These are phyloP conservation scores for Cryphonectria radicalis DNA, from an alignment of 2,329 filamentous ascomycete genomes.

Conservation along the genomic window DNA sequence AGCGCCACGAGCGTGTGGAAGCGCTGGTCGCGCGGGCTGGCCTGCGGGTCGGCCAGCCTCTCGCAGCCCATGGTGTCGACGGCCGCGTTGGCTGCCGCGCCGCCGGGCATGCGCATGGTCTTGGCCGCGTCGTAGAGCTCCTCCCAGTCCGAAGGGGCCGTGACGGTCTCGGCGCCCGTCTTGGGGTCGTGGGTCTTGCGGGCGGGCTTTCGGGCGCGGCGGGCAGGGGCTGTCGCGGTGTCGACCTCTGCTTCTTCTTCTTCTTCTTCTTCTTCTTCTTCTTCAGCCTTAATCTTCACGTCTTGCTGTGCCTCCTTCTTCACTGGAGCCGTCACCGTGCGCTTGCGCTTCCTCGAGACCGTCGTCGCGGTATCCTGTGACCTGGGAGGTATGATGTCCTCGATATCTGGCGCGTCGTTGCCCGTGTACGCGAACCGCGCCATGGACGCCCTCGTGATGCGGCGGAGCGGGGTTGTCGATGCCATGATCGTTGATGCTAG, in stretches of 20 bases:
- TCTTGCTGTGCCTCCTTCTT: background rate
- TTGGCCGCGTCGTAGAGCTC: slow-evolving; percentile 77
- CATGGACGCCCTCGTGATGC: slow-evolving; percentile 55
- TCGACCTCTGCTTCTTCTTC: background rate
- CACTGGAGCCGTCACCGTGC: background rate
- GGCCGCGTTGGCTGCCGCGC: slow-evolving; percentile 70
- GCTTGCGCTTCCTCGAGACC: slow-evolving; percentile 8
- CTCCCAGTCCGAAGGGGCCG: slow-evolving; percentile 82
- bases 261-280: background rate
- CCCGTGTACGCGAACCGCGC: slow-evolving; percentile 50
- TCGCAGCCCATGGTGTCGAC: slow-evolving; percentile 99
- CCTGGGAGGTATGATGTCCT: slow-evolving; percentile 38
- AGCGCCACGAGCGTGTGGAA: slow-evolving; percentile 87
- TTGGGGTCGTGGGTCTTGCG: slow-evolving; percentile 37
- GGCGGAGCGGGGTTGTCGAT: slow-evolving; percentile 40
- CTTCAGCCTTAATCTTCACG: slow-evolving; percentile 19
- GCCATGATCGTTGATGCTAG: slow-evolving; percentile 23
- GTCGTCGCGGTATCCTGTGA: background rate
- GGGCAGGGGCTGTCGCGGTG: slow-evolving; percentile 31
- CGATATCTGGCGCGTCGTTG: slow-evolving; percentile 38
- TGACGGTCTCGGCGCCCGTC: slow-evolving; percentile 41
- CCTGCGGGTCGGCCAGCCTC: slow-evolving; percentile 62
- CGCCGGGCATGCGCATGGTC: slow-evolving; percentile 68
- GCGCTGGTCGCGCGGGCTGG: slow-evolving; percentile 62
- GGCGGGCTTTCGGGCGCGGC: slow-evolving; percentile 43